phyloP scores from a whole-genome alignment of 176 grass and related monocot genomes.

The Oropetium thomaeum region DNA sequence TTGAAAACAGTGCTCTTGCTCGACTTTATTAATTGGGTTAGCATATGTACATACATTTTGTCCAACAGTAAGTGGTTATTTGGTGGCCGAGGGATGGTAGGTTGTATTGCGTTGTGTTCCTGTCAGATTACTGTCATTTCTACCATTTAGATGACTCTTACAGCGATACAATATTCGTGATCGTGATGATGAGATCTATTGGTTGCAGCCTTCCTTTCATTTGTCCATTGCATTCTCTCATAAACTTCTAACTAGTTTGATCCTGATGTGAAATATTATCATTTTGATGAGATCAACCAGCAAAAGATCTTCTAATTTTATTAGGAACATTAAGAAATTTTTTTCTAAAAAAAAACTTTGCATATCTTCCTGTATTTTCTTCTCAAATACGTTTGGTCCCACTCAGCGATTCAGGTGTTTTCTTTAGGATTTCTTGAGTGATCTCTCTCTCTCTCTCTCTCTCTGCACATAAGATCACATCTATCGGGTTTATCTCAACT shows the following conservation, averaged over 20 bases:
- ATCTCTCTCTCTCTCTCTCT: too few relatives aligned
- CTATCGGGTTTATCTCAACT: neutral
- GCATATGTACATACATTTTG: too few relatives aligned
- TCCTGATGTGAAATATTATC: neutral
- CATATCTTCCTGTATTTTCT: neutral
- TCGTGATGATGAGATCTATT: too few relatives aligned
- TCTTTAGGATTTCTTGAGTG: neutral
- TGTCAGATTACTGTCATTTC: neutral
- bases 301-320: neutral
- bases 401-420: neutral
- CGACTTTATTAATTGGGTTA: too few relatives aligned
- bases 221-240: neutral
- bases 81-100: neutral
- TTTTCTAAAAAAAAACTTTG: too few relatives aligned
- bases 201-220: neutral
- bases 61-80: neutral
- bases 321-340: neutral
- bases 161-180: neutral
- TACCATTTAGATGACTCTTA: neutral
- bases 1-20: neutral
- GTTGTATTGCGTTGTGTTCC: neutral
- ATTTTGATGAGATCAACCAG: neutral
- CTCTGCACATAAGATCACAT: neutral
- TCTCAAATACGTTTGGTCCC: neutral
- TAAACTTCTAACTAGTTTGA: conserved; percentile 1